A percentile compares a stretch with the other conserved stretches of the same genome.
Evolutionary conservation across 2,329 filamentous ascomycete genomes (phyloP).

Genomic region (Samsoniella hepiali): DNA sequence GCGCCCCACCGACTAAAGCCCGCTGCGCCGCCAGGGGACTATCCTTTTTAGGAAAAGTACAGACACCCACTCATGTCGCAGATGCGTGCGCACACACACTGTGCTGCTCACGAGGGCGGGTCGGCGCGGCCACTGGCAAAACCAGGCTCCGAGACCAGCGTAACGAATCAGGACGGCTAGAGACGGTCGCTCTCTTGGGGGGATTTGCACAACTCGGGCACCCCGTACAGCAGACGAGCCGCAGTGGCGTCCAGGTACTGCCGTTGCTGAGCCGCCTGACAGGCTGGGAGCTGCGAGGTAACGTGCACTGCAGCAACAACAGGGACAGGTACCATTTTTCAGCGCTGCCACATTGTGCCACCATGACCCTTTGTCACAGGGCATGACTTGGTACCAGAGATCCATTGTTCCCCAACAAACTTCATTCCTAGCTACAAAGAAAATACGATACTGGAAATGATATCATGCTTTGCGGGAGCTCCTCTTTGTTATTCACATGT

Average conservation of each 20-base stretch:
- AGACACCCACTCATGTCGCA: not conserved
- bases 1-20: not conserved
- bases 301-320: not conserved
- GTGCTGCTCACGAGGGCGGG: not conserved
- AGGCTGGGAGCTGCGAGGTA: not conserved
- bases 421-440: not conserved
- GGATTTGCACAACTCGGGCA: not conserved
- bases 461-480: no score
- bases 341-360: no score
- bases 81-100: not conserved
- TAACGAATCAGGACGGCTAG: not conserved
- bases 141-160: not conserved
- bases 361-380: no score
- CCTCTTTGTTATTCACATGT: not conserved
- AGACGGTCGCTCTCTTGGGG: not conserved
- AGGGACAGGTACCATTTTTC: no score
- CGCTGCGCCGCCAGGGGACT: not conserved
- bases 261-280: not conserved
- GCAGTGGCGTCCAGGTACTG: conserved; percentile 6
- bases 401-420: not conserved
- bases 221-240: not conserved
- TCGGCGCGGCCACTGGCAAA: not conserved
- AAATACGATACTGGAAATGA: no score
- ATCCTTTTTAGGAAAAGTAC: not conserved
- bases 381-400: no score